A percentile compares a stretch with the other conserved stretches of the same genome.
Evolutionary conservation across 2,329 filamentous ascomycete genomes (phyloP).

Genomic region (Leptographium lundbergii): DNA sequence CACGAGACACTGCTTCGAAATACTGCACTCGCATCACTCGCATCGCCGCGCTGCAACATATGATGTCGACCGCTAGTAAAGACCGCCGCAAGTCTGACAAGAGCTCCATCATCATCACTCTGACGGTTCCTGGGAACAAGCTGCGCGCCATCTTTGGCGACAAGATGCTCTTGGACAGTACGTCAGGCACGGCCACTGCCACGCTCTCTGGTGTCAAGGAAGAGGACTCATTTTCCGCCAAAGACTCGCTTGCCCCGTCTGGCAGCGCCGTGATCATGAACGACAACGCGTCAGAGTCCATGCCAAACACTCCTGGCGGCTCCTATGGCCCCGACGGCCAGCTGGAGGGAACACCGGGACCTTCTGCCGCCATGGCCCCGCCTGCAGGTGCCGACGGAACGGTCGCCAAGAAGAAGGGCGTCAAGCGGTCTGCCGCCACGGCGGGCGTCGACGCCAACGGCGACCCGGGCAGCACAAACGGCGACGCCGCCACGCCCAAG

Average conservation of each 20-base stretch:
- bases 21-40: neutral
- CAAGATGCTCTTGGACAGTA: neutral
- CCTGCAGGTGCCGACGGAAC: constrained; percentile 41
- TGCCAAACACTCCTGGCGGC: constrained; percentile 39
- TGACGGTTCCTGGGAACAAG: constrained; percentile 37
- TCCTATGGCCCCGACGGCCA: neutral
- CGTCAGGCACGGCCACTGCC: constrained; percentile 15
- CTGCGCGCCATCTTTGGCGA: constrained; percentile 36
- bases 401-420: constrained; percentile 61
- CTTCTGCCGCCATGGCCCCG: constrained; percentile 42
- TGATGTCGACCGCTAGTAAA: constrained; percentile 26
- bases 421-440: constrained; percentile 54
- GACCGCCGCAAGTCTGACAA: constrained; percentile 30
- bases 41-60: constrained; percentile 1
- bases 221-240: constrained; percentile 14
- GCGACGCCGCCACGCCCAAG: constrained; percentile 47
- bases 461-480: constrained; percentile 23
- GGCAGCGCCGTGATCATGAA: constrained; percentile 37
- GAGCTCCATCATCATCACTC: constrained; percentile 29
- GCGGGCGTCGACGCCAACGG: constrained; percentile 38
- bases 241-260: constrained; percentile 31
- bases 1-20: neutral
- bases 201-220: constrained; percentile 22
- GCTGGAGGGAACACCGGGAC: constrained; percentile 11
- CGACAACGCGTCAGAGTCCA: constrained; percentile 47